Evolutionary conservation across 2,329 filamentous ascomycete species (phyloP).

Genomic region (Cordyceps farinosa): DNA sequence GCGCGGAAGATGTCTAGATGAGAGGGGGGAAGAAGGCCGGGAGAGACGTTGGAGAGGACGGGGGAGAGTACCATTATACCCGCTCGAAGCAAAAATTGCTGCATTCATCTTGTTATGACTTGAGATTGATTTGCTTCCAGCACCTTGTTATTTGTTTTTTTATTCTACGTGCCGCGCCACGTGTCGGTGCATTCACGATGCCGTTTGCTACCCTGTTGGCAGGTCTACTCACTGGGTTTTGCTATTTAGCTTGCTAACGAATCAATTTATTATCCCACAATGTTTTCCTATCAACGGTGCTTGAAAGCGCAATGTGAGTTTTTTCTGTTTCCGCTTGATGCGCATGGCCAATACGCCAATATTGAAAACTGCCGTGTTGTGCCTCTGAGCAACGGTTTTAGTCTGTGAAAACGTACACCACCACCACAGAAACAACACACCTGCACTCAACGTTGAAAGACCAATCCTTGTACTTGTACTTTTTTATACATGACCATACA

Average conservation of each 20-base stretch:
- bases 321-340: neutral
- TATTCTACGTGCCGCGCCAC: neutral
- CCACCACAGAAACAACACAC: no score
- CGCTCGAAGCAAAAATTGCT: constrained; percentile 16
- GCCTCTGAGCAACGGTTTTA: no score
- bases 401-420: no score
- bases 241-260: constrained; percentile 5
- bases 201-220: constrained; percentile 7
- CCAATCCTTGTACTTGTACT: no score
- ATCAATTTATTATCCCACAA: neutral
- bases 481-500: neutral
- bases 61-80: constrained; percentile 8
- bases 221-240: neutral
- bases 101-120: constrained; percentile 13
- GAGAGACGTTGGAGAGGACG: neutral
- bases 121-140: constrained; percentile 15
- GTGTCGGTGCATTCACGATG: constrained; percentile 1
- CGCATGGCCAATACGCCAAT: no score
- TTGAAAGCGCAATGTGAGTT: no score
- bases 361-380: no score
- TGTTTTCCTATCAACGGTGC: neutral
- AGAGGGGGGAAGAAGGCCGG: neutral
- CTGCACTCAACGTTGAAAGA: no score
- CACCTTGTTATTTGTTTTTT: neutral
- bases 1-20: neutral